Evolutionary conservation across 352 stramenopile species (phyloP), one percentile per base, ranked within the genome.

Genomic region (Phytophthora nicotianae): DNA sequence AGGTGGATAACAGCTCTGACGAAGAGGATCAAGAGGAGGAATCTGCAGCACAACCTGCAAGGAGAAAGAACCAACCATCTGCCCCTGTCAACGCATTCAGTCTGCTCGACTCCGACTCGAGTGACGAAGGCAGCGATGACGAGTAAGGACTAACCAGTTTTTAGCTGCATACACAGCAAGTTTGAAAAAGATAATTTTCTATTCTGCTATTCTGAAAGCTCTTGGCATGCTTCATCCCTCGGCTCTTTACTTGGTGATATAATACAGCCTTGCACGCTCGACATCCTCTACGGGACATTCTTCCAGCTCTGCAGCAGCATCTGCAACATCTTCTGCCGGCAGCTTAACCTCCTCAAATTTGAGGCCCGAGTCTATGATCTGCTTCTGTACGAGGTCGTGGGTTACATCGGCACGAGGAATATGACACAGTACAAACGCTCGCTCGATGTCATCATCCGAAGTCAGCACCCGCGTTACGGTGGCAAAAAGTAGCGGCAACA

Each of bases 21-120:
- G 66, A 67, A 47, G 58, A 70, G 2, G 40, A 71, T 11, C 17
- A 69, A n/a, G 65, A 41, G 19, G 63, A 63, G 6, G 64, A 89
- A 6, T 46, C 52, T 9, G 10, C 21, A 11, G 27, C 17, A 37
- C 46, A 64, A 16, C 14, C 35, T 41, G 21, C 42, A 7, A 45
- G 20, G 37, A 38, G 37, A 45, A 70, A 43, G 26, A 65, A 50
- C 1, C 50, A 69, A n/a, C 43, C 57, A 2, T 45, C 53, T 32
- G 69, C 80, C 16, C 77, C 90, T 48, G 83, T 96, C 46, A 79
- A 91, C 56, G 88, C 89, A 6, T 91, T 97, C 58, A 77, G 79
- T 42, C 62, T 95, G 19, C 64, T 98, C 17, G 86, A 97, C 62
- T 80, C 75, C 16, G 91, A 91, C 57, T 96, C 93, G 45, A 97